phyloP scores from a whole-genome alignment of 495 filamentous ascomycete genomes.

The Daldinia concentrica region DNA sequence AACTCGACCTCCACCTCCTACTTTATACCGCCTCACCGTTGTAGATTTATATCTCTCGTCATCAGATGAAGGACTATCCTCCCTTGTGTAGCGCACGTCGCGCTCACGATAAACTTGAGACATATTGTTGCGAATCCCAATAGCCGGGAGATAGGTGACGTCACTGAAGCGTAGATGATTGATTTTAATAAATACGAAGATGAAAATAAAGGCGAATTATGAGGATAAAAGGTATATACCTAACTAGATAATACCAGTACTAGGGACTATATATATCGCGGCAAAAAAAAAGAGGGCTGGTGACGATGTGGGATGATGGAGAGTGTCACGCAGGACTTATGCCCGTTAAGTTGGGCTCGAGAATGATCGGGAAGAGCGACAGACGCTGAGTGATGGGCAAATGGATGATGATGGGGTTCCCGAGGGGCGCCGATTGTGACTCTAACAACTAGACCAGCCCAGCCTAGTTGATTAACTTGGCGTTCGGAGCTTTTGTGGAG shows the following conservation, averaged over 20 bases:
- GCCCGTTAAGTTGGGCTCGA: slow-evolving; percentile 24
- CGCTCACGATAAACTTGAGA: slow-evolving; percentile 59
- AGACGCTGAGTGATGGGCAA: slow-evolving; percentile 14
- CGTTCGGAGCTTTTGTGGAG: slow-evolving; percentile 39
- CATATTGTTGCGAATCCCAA: slow-evolving; percentile 46
- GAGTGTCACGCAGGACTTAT: slow-evolving; percentile 37
- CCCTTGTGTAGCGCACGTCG: slow-evolving; percentile 54
- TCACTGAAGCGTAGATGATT: slow-evolving; percentile 29
- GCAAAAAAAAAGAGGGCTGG: slow-evolving; percentile 33
- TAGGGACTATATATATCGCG: slow-evolving; percentile 28
- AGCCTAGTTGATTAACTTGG: slow-evolving; percentile 36
- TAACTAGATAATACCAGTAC: slow-evolving; percentile 2
- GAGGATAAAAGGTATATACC: slow-evolving; percentile 6
- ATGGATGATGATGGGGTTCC: slow-evolving; percentile 11
- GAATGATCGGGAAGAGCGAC: slow-evolving; percentile 37
- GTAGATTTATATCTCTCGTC: slow-evolving; percentile 60
- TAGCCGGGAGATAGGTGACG: slow-evolving; percentile 36
- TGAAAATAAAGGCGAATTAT: slow-evolving; percentile 6
- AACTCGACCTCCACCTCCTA: slow-evolving; percentile 49
- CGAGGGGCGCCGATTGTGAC: slow-evolving; percentile 43
- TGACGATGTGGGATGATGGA: slow-evolving; percentile 43
- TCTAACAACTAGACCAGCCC: slow-evolving; percentile 31
- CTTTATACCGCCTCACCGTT: slow-evolving; percentile 66
- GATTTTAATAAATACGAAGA: not conserved
- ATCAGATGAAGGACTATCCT: slow-evolving; percentile 56